phyloP scores from a whole-genome alignment of 805 yeast genomes.

The Metschnikowia similis region DNA sequence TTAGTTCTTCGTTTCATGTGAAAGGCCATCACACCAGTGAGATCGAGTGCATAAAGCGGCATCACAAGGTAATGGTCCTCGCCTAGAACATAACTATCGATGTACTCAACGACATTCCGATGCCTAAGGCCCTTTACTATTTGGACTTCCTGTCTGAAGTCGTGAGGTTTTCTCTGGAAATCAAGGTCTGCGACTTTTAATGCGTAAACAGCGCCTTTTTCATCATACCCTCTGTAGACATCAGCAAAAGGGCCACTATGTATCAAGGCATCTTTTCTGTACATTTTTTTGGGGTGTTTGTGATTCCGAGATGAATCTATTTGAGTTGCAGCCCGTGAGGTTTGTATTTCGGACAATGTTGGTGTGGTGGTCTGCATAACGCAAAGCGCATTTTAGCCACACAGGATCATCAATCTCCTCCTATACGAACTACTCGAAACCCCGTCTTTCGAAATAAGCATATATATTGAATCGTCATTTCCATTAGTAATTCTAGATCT shows the following conservation, averaged over 20 bases:
- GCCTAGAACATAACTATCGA: slow-evolving; percentile 19
- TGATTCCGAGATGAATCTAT: too few relatives aligned
- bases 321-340: background rate
- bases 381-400: background rate
- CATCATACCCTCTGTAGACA: slow-evolving; percentile 25
- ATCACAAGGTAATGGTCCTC: slow-evolving; percentile 36
- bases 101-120: slow-evolving; percentile 12
- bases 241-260: slow-evolving; percentile 35
- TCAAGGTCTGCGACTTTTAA: slow-evolving; percentile 39
- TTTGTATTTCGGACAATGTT: background rate
- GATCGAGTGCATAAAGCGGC: slow-evolving; percentile 25
- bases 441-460: too few relatives aligned
- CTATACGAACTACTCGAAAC: too few relatives aligned
- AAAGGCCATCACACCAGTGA: slow-evolving; percentile 22
- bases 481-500: too few relatives aligned
- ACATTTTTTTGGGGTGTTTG: slow-evolving; percentile 5
- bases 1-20: slow-evolving; percentile 19
- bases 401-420: background rate
- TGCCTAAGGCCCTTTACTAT: slow-evolving; percentile 21
- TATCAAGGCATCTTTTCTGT: slow-evolving; percentile 19
- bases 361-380: background rate
- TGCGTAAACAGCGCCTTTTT: slow-evolving; percentile 17
- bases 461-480: too few relatives aligned
- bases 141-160: slow-evolving; percentile 27
- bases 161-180: slow-evolving; percentile 33